Percentiles rank a stretch among this genome's conserved stretches.
These are phyloP conservation scores for Artemisia argyi DNA, from an alignment of 129 eudicot species.

Conservation along the genomic window DNA sequence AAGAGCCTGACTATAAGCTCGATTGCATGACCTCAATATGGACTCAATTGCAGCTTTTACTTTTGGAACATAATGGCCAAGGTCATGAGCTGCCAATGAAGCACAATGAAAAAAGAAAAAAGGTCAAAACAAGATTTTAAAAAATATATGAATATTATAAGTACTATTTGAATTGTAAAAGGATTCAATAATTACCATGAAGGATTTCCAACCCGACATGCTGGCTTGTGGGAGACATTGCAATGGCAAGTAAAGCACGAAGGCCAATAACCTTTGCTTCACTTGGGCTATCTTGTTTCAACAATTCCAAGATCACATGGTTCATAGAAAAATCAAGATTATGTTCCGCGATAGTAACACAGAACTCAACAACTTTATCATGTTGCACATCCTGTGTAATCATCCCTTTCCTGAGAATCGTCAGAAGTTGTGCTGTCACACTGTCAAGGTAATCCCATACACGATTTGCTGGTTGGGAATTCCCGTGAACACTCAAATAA, in stretches of 20 bases:
- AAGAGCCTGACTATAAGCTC: conserved; percentile 90
- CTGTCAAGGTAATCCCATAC: conserved; percentile 99
- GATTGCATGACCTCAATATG: conserved; percentile 85
- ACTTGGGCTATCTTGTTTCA: conserved; percentile 96
- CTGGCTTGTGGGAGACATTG: conserved; percentile 91
- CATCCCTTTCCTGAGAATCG: conserved; percentile 86
- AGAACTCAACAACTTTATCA: conserved; percentile 95
- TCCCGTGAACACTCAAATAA: conserved; percentile 87
- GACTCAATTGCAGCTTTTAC: conserved; percentile 97
- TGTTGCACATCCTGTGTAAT: conserved; percentile 98
- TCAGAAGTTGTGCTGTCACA: conserved; percentile 92
- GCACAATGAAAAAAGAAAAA: conserved; percentile 2
- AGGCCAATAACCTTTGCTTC: conserved; percentile 98
- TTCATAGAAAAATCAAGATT: conserved; percentile 98
- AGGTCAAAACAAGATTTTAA: conserved; percentile 3
- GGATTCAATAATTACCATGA: conserved; percentile 55
- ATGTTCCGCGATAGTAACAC: conserved; percentile 96
- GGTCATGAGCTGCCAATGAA: conserved; percentile 68
- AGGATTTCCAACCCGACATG: conserved; percentile 94
- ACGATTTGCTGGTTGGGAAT: conserved; percentile 83
- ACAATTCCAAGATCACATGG: conserved; percentile 84
- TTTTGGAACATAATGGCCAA: conserved; percentile 98
- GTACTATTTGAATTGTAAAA: conserved; percentile 13
- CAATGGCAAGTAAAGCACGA: conserved; percentile 96
- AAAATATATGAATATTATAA: neutral